A percentile compares a stretch with the other conserved stretches of the same genome.
Conservation (phyloP, 140 eudicot genomes). For the Senecio squalidus region DNA sequence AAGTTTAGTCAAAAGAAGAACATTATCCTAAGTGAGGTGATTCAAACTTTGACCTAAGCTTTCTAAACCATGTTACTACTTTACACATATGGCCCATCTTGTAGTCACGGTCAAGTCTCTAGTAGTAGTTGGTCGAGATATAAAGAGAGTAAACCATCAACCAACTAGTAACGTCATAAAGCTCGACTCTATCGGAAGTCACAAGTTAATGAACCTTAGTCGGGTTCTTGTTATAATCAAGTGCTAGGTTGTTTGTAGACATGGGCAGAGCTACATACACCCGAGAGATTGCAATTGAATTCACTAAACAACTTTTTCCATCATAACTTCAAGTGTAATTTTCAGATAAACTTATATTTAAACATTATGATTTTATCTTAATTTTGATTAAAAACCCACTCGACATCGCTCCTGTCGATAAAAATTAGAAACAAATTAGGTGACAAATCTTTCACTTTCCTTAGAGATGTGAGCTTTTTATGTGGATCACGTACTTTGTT, state of each 20-base stretch:
- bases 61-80: slow-evolving; percentile 24
- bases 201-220: not conserved
- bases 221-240: no score
- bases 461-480: slow-evolving; percentile 24
- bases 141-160: slow-evolving; percentile 7
- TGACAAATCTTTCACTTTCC: slow-evolving; percentile 22
- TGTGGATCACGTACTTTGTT: slow-evolving; percentile 26
- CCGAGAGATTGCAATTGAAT: no score
- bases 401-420: no score
- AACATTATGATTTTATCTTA: no score
- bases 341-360: no score
- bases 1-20: slow-evolving; percentile 29
- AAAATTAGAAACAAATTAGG: slow-evolving; percentile 7
- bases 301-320: no score
- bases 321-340: no score
- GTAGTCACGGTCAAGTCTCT: slow-evolving; percentile 25
- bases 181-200: not conserved
- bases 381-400: no score
- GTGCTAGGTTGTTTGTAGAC: no score
- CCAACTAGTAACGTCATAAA: not conserved
- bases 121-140: slow-evolving; percentile 34
- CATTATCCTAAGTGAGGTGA: slow-evolving; percentile 25
- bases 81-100: slow-evolving; percentile 25
- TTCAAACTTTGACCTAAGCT: slow-evolving; percentile 33
- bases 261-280: no score